Percentiles rank a stretch among this genome's conserved stretches.
Conservation (phyloP, 768 basidiomycete genomes). For the Pleurotus salmoneostramineus region DNA sequence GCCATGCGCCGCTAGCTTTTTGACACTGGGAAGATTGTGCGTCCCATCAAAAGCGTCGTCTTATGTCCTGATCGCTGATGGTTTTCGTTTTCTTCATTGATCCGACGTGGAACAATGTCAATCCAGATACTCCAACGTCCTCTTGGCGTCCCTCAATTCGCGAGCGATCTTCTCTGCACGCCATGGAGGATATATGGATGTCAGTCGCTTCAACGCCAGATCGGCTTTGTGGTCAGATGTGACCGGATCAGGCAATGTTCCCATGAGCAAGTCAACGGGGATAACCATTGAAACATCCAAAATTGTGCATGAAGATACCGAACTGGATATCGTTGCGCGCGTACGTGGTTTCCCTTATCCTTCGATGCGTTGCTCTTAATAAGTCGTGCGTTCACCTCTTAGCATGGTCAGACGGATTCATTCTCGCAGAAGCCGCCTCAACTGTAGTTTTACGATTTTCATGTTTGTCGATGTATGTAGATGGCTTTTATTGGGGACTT, state of each 20-base stretch:
- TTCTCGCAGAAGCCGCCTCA: no score
- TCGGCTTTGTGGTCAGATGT: neutral
- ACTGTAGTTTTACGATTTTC: no score
- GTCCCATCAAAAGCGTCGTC: neutral
- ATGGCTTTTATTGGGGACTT: no score
- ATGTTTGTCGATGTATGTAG: no score
- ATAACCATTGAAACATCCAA: neutral
- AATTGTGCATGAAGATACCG: constrained; percentile 8
- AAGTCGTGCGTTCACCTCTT: no score
- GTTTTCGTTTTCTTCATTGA: neutral
- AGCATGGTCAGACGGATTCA: no score
- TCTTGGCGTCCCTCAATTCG: constrained; percentile 6
- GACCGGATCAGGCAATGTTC: neutral
- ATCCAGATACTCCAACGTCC: constrained; percentile 5
- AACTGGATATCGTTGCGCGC: neutral
- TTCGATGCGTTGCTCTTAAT: no score
- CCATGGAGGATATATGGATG: neutral
- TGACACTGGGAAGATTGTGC: constrained; percentile 5
- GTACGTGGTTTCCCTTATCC: neutral
- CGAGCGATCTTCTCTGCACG: neutral
- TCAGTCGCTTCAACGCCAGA: neutral
- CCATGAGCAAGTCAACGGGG: neutral
- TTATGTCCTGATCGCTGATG: no score
- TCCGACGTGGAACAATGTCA: neutral
- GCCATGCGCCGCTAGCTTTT: neutral